Conservation (phyloP, 805 yeast species). For the Lipomyces chichibuensis region DNA sequence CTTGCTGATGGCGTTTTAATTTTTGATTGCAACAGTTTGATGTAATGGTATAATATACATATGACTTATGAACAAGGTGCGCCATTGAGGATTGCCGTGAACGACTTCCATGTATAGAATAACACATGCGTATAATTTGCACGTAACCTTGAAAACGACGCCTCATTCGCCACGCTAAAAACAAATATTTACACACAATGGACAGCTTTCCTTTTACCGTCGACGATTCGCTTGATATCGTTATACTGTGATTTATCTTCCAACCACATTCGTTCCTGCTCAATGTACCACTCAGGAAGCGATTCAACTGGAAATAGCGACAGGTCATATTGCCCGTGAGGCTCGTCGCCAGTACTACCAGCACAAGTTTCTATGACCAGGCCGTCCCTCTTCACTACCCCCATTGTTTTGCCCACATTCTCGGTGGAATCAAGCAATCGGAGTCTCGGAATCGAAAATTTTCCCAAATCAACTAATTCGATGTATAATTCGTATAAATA, state of each 20-base stretch:
- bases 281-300: conserved; percentile 32
- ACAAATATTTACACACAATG: background rate
- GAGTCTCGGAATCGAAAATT: conserved; percentile 16
- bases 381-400: background rate
- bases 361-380: background rate
- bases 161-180: too few species aligned
- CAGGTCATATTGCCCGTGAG: conserved; percentile 25
- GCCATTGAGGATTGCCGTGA: background rate
- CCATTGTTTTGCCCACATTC: background rate
- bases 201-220: background rate
- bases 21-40: background rate
- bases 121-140: background rate
- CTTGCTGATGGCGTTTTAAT: background rate
- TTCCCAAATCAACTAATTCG: conserved; percentile 62
- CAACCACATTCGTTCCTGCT: conserved; percentile 31
- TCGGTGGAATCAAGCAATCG: conserved; percentile 57
- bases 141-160: background rate
- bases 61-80: background rate
- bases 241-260: conserved; percentile 18
- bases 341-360: background rate
- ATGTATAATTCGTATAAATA: conserved; percentile 81
- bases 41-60: background rate
- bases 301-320: conserved; percentile 4
- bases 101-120: background rate
- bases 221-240: background rate